Base-by-base conservation (phyloP, 2,329 filamentous ascomycete species). In the Fonsecaea pugnacius region DNA sequence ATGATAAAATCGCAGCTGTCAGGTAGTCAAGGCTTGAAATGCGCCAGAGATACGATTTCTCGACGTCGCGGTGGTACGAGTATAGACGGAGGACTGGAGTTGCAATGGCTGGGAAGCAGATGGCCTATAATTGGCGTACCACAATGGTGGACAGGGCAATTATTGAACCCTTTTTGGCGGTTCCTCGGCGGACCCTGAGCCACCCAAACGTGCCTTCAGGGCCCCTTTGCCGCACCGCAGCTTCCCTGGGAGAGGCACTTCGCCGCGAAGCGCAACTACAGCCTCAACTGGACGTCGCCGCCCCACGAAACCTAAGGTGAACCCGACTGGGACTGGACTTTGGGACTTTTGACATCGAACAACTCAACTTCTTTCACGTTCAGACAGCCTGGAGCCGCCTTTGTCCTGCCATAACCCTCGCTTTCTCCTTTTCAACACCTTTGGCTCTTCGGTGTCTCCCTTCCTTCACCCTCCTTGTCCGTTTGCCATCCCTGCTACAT, bases 391-490 rank as follows among this genome's bases (percentile, higher is more conserved):
- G 18, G 43, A 48, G 43, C 43, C 43, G 21, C 43, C 65, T 55
- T 63, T 61, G 18, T 43, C 57, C 62, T 52, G 58, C 58, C 32
- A 59, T 58, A 61, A 61, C 46, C 21, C 52, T 58, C 62, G 32
- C 58, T 59, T 35, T 61, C 57, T 53, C 10, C 61, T 53, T 60
- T 63, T 43, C 27, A 21, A 33, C 51, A 33, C 14, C 14, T 53
- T 33, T 27, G 27, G 18, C 27, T 33, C 51, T 18, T 53, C 18
- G 16, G 36, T 4, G 18, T 35, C 30, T 61, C 50, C 40, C 35
- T 58, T 30, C 24, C 24, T 24, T 32, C 58, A 36, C 48, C 38
- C 52, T 58, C 48, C 53, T 43, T 56, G 24, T 56, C 32, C 36
- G 2, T 55, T 54, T 46, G 32, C 43, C 30, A 30, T 56, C 56